Evolutionary conservation across 257 asterid genomes (phyloP).

Genomic region (Gentiana straminea): DNA sequence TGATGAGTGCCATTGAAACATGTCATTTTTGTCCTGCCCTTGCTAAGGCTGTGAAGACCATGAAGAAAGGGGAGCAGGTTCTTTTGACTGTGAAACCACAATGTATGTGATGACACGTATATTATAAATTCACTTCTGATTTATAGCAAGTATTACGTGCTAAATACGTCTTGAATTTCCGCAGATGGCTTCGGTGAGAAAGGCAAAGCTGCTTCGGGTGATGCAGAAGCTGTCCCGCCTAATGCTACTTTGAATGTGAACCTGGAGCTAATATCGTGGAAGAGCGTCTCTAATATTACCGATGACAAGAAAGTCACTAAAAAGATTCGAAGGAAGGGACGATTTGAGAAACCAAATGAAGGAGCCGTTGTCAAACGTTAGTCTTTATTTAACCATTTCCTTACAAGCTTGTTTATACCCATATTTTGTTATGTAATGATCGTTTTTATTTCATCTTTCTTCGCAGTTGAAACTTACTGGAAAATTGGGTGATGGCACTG

Average conservation of each 20-base stretch:
- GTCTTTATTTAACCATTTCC: not conserved
- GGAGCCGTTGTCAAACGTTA: constrained; percentile 40
- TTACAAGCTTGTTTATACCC: not conserved
- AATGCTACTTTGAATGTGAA: constrained; percentile 28
- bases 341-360: constrained; percentile 44
- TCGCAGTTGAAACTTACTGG: constrained; percentile 40
- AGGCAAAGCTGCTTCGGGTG: constrained; percentile 36
- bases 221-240: constrained; percentile 41
- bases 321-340: constrained; percentile 46
- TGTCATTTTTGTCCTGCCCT: constrained; percentile 55
- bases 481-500: constrained; percentile 44
- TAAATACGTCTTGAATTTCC: not conserved
- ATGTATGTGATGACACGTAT: constrained; percentile 22
- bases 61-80: constrained; percentile 55
- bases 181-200: constrained; percentile 58
- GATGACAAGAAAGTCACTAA: constrained; percentile 39
- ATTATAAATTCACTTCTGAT: too few species aligned
- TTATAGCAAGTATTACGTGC: too few species aligned
- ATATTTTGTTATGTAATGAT: not conserved
- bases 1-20: constrained; percentile 8
- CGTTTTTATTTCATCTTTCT: not conserved
- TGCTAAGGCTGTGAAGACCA: constrained; percentile 51
- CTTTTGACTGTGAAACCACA: constrained; percentile 46
- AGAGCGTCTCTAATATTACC: constrained; percentile 34
- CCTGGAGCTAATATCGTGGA: constrained; percentile 45